Evolutionary conservation across 2,329 filamentous ascomycete genomes (phyloP).

Genomic region (Anisogramma anomala): DNA sequence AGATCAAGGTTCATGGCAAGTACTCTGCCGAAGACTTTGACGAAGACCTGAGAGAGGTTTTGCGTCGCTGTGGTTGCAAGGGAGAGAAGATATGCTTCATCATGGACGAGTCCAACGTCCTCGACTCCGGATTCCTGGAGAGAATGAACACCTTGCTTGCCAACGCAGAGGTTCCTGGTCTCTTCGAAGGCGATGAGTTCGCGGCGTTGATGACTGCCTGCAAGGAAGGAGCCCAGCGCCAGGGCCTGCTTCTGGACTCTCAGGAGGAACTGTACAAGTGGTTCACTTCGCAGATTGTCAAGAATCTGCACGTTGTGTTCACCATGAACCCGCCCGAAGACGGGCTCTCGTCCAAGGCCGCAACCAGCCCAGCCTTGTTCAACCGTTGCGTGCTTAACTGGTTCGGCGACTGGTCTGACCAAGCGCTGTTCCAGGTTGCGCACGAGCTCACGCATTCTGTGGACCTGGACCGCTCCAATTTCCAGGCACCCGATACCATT

Average conservation of each 20-base stretch:
- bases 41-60: slow-evolving; percentile 86
- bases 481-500: slow-evolving; percentile 77
- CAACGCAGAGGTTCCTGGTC: slow-evolving; percentile 96
- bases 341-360: slow-evolving; percentile 87
- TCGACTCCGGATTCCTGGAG: slow-evolving; percentile 97
- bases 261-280: slow-evolving; percentile 99
- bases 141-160: slow-evolving; percentile 98
- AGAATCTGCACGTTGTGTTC: slow-evolving; percentile 97
- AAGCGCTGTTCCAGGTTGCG: slow-evolving; percentile 94
- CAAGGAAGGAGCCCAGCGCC: slow-evolving; percentile 93
- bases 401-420: slow-evolving; percentile 99
- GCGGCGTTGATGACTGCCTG: slow-evolving; percentile 98
- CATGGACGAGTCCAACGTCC: slow-evolving; percentile 98
- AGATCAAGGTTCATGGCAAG: slow-evolving; percentile 98
- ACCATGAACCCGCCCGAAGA: slow-evolving; percentile 99
- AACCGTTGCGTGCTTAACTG: slow-evolving; percentile 99
- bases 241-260: slow-evolving; percentile 88
- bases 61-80: slow-evolving; percentile 90
- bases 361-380: slow-evolving; percentile 95
- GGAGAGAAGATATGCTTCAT: slow-evolving; percentile 99
- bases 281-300: slow-evolving; percentile 99
- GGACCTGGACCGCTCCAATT: slow-evolving; percentile 81
- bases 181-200: slow-evolving; percentile 98
- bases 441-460: slow-evolving; percentile 93
- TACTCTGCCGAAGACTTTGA: slow-evolving; percentile 99